Base-by-base conservation (phyloP, 768 basidiomycete genomes). In the Brasilioporus rufonigricans region DNA sequence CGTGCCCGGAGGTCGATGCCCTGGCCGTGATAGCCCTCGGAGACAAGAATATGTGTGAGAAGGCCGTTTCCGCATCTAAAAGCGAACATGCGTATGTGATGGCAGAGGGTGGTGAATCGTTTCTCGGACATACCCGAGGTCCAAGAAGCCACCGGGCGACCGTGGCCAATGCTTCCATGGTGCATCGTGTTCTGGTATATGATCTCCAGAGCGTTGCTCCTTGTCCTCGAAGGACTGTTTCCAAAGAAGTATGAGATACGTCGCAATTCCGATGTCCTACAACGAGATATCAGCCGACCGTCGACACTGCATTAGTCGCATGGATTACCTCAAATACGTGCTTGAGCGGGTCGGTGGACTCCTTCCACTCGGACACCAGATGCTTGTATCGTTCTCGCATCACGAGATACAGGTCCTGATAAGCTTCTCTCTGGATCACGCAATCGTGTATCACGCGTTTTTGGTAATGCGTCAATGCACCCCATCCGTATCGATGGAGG, bases 251-350 rank as follows among this genome's bases (percentile, higher is more conserved):
- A 98, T 92, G 26, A 98, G 76, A 68, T 90, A 98, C 2, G 93
- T 92, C 3, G 93, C 93, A 40, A 98, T 95, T 16, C 92, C 92
- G 33, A 98, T 92, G 67, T 98, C 96, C 89, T 96, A 61, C 31
- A 44, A 35, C 16, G 38, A 32, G 8, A 32, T 12, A 26, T 56
- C 33, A 61, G 44, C 35, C 21, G 35, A 24, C 10, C 35, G 14
- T 21, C 39, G 11, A 14, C 5, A 39, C 16, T 12, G 19, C 4
- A n/a, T 39, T 29, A n/a, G 5, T 14, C 36, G 40, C 19, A 5
- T 2, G 29, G n/a, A 12, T 26, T 52, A 86, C 90, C 81, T 95
- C 93, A 53, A 87, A 95, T 8, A 95, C 90, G 71, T 95, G 93
- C 68, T 95, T 95, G 40, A 86, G 65, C 1, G 93, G 91, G 69